These are phyloP conservation scores for Omphalea diandra DNA, from an alignment of 441 rosid genomes.

Conservation along the genomic window DNA sequence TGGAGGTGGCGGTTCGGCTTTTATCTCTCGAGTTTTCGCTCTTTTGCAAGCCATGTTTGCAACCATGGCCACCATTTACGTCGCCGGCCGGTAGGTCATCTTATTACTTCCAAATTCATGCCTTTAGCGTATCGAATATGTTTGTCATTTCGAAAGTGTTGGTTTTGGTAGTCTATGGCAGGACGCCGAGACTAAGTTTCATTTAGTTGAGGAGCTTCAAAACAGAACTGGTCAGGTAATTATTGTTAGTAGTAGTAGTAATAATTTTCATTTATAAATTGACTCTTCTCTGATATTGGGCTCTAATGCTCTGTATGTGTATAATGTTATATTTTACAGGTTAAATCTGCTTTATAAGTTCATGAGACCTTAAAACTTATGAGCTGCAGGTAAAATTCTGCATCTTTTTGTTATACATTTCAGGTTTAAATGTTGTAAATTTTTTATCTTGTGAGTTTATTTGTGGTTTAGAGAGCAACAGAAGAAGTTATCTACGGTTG, in stretches of 20 bases:
- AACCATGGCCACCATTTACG: constrained; percentile 70
- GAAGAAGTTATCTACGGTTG: constrained; percentile 63
- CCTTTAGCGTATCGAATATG: not conserved
- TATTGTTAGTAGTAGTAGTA: not conserved
- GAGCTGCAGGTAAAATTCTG: constrained; percentile 15
- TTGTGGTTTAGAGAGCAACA: constrained; percentile 66
- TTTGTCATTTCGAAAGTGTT: not conserved
- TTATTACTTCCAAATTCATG: not conserved
- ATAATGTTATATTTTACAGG: constrained; percentile 35
- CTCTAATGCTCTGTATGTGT: no score
- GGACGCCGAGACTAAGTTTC: constrained; percentile 74
- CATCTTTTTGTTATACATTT: not conserved
- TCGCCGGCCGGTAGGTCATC: constrained; percentile 75
- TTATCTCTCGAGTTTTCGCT: constrained; percentile 45
- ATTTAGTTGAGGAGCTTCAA: constrained; percentile 65
- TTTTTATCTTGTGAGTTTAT: not conserved
- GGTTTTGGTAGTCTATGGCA: constrained; percentile 61
- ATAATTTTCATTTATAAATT: not conserved
- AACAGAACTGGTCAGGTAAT: constrained; percentile 62
- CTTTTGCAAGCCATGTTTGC: constrained; percentile 74
- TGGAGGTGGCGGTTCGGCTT: constrained; percentile 27
- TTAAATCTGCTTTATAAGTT: constrained; percentile 73
- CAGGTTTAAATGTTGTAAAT: not conserved
- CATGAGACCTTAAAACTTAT: constrained; percentile 81
- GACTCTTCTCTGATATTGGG: no score